These are phyloP conservation scores for Hypoxylon crocopeplum DNA, from an alignment of 495 filamentous ascomycete genomes.

Conservation along the genomic window DNA sequence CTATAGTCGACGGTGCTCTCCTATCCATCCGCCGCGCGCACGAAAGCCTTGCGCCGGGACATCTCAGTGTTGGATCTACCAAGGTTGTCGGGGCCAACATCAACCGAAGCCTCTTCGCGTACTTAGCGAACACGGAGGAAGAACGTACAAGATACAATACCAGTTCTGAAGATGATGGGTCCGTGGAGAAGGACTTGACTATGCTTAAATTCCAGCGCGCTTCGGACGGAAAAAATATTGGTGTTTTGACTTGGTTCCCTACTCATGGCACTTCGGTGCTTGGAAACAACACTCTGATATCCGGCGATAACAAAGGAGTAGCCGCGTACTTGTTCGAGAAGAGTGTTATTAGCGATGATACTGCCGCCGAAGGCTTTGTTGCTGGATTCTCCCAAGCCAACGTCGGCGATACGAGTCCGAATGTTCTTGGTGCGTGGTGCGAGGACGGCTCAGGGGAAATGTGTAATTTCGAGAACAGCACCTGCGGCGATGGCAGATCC, in stretches of 20 bases:
- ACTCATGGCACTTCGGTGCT: slow-evolving; percentile 93
- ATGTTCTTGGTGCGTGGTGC: slow-evolving; percentile 83
- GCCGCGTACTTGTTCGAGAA: slow-evolving; percentile 88
- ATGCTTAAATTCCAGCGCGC: slow-evolving; percentile 79
- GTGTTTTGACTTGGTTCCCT: slow-evolving; percentile 90
- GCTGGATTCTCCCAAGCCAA: slow-evolving; percentile 95
- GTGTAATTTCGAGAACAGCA: slow-evolving; percentile 79
- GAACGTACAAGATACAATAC: slow-evolving; percentile 77
- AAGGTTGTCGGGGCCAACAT: slow-evolving; percentile 82
- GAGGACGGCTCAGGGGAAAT: slow-evolving; percentile 74
- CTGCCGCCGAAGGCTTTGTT: slow-evolving; percentile 74
- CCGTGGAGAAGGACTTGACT: slow-evolving; percentile 89
- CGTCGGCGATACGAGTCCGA: slow-evolving; percentile 92
- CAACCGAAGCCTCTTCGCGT: slow-evolving; percentile 89
- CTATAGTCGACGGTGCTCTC: slow-evolving; percentile 87
- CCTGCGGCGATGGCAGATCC: slow-evolving; percentile 73
- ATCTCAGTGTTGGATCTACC: slow-evolving; percentile 75
- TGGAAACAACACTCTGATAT: slow-evolving; percentile 90
- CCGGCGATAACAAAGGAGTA: slow-evolving; percentile 96
- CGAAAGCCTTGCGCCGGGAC: slow-evolving; percentile 71
- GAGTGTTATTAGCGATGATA: slow-evolving; percentile 57
- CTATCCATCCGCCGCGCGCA: slow-evolving; percentile 85
- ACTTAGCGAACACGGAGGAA: slow-evolving; percentile 83
- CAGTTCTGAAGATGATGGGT: slow-evolving; percentile 61
- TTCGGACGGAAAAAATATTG: slow-evolving; percentile 75